A percentile compares a stretch with the other conserved stretches of the same genome.
Evolutionary conservation across 140 eudicot genomes (phyloP).

Genomic region (Bidens hawaiensis): DNA sequence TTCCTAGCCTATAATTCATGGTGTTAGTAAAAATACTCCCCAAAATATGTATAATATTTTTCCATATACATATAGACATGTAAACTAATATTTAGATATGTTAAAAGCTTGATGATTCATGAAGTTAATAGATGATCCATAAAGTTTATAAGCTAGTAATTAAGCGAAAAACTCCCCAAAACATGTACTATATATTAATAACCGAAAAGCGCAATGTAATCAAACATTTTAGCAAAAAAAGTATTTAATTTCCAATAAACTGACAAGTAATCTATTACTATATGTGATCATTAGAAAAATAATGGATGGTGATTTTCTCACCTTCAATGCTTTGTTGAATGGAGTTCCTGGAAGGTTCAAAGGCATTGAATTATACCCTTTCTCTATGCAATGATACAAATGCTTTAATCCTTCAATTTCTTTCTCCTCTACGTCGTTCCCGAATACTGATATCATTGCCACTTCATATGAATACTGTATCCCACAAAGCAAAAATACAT

Average conservation of each 20-base stretch:
- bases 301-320: slow-evolving; percentile 16
- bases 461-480: slow-evolving; percentile 76
- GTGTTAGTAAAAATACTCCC: background rate
- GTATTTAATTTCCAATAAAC: background rate
- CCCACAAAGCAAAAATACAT: background rate
- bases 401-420: slow-evolving; percentile 53
- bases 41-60: background rate
- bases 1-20: slow-evolving; percentile 62
- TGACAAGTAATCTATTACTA: background rate
- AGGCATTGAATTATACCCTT: slow-evolving; percentile 95
- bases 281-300: no score
- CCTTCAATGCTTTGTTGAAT: slow-evolving; percentile 74
- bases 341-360: slow-evolving; percentile 72
- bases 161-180: no score
- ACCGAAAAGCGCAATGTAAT: no score
- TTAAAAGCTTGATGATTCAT: background rate
- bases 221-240: no score
- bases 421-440: slow-evolving; percentile 28
- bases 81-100: background rate
- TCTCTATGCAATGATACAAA: slow-evolving; percentile 57
- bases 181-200: no score
- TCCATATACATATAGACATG: background rate
- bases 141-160: background rate
- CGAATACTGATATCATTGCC: slow-evolving; percentile 65
- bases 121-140: background rate